Base-by-base conservation (phyloP, 176 grass and related monocot species). In the Olyra latifolia region DNA sequence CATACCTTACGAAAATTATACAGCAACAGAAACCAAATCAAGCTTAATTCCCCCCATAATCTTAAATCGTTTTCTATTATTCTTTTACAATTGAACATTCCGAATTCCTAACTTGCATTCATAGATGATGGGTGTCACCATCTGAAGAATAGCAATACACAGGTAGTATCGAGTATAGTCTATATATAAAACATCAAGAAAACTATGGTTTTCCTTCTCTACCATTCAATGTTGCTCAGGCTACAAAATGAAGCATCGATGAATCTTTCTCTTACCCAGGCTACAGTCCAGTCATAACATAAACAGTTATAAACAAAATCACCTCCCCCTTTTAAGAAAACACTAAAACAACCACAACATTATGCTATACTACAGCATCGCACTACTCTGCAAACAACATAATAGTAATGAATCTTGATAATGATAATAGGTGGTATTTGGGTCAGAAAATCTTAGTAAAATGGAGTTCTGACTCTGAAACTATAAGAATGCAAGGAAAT, bases 61-160 rank as follows among this genome's bases (percentile, higher is more conserved):
- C 62, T 44, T 57, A 75, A 76, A 66, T 32, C 6, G 6, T 15
- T 68, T 48, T 22, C 47, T 15, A 9, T n/a, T 67, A 39, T 62
- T 53, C 0, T 22, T 70, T 45, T 64, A 24, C 15, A 16, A 15
- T 17, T 35, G 14, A 29, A 66, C n/a, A 54, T 65, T 49, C 3
- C 7, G 30, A 45, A 76, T 22, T 80, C 25, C 29, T 55, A 75
- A n/a, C 41, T 82, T 35, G 35, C 46, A 43, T 65, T 20, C 52
- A 76, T 62, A 43, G 29, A 24, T 16, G 11, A 54, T n/a, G 27
- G 4, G 2, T 42, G n/a, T 29, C 35, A 76, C 54, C 23, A 48
- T 75, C 62, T 61, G 60, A 80, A 80, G 6, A 74, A 39, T 16
- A 80, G 8, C n/a, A 55, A 69, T 32, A 81, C 28, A 71, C 49